These are phyloP conservation scores for Mychonastes homosphaera DNA, from an alignment of 139 green algal species.

Conservation along the genomic window DNA sequence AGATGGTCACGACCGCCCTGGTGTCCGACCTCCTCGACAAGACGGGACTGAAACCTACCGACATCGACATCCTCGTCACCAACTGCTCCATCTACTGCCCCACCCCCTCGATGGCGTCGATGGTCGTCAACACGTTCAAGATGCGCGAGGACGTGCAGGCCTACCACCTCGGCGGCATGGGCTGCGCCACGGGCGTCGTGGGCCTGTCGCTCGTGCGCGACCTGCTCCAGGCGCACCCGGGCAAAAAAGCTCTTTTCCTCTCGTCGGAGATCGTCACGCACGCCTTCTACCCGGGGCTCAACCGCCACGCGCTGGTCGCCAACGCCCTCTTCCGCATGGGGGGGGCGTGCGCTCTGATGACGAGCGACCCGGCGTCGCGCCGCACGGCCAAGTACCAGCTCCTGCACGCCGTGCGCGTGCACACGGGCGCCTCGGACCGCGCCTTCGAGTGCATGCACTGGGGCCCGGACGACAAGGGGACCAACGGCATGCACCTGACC, in stretches of 20 bases:
- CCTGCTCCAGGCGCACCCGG: conserved; percentile 33
- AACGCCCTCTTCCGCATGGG: conserved; percentile 46
- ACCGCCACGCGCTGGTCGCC: conserved; percentile 34
- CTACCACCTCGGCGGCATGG: conserved; percentile 71
- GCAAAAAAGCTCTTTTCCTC: conserved; percentile 21
- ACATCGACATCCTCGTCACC: conserved; percentile 43
- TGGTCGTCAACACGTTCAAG: conserved; percentile 63
- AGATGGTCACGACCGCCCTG: conserved; percentile 14
- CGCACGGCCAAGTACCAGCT: conserved; percentile 41
- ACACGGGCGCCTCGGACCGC: conserved; percentile 27
- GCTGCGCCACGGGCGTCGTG: conserved; percentile 65
- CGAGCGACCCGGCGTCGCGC: conserved; percentile 42
- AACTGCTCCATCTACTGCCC: conserved; percentile 62
- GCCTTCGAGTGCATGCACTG: conserved; percentile 31
- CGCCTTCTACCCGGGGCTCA: conserved; percentile 21
- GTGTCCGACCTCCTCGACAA: conserved; percentile 14
- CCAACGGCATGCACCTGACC: conserved; percentile 23
- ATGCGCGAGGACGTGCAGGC: conserved; percentile 54
- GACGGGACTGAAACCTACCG: conserved; percentile 22
- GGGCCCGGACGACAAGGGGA: conserved; percentile 21
- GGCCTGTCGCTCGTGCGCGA: conserved; percentile 58
- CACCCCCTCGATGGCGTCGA: conserved; percentile 53
- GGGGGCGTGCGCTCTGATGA: conserved; percentile 43
- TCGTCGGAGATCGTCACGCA: conserved; percentile 13
- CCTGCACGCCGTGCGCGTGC: conserved; percentile 27